Base-by-base conservation (phyloP, 2,329 filamentous ascomycete species). In the Xylaria sp. region DNA sequence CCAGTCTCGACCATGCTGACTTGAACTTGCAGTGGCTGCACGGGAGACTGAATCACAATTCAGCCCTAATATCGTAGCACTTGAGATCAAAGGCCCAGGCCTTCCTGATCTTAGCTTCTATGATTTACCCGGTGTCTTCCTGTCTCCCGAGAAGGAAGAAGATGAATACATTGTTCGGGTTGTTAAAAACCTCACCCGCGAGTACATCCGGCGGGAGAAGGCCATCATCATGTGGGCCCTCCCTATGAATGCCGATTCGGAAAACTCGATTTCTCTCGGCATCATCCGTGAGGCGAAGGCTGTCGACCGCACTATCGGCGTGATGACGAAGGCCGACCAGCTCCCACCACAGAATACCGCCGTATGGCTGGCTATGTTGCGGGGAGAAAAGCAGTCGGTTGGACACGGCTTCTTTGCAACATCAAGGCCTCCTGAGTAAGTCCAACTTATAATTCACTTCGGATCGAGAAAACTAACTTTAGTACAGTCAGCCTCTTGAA, bases 271-370 rank as follows among this genome's bases (percentile, higher is more conserved):
- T 1, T 89, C 90, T 0, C 84, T 89, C 9, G 79, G 81, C 0
- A 77, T 91, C 2, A 84, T 92, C 60, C 72, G 83, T 24, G 69
- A 79, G 39, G 73, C 83, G 1, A 76, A 76, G 1, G 88, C 87
- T 0, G 76, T 81, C 2, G 58, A 76, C 2, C 78, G 87, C 1
- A 89, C 86, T 1, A 78, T 90, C 48, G 90, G 90, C 0, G 89
- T 96, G 0, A 78, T 96, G 16, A 96, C 92, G 0, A 96, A 96
- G 65, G 91, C 92, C 0, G 92, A 96, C 57, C 80, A 89, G 0
- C 72, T 92, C 0, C 67, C 72, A 0, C 78, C 78, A 0, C 76
- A 79, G 1, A 73, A 83, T 1, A 73, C 76, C 0, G 66, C 71
- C 0, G 84, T 87, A 51, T 90, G 89, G 81, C 67, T 83, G 0